A percentile compares a stretch with the other conserved stretches of the same genome.
phyloP scores from a whole-genome alignment of 192 early-diverging fungal species.

The Coemansia sp. region DNA sequence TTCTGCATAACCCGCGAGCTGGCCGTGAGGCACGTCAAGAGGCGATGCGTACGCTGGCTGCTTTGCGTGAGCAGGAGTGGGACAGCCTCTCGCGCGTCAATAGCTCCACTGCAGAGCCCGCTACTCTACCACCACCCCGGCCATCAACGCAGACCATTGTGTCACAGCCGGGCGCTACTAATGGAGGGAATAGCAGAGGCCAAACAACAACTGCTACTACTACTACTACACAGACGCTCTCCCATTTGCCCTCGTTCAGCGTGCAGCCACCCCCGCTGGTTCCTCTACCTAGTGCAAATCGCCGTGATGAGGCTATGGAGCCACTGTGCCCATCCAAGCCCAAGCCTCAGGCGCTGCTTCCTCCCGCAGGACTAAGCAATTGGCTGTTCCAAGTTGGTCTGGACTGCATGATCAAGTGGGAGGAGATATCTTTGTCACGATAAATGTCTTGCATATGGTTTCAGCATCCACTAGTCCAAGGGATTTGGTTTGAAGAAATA shows the following conservation, averaged over 20 bases:
- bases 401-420: slow-evolving; percentile 50
- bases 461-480: too few species aligned
- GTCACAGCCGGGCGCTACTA: neutral
- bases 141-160: slow-evolving; percentile 17
- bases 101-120: neutral
- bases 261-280: neutral
- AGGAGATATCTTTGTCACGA: slow-evolving; percentile 36
- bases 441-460: too few species aligned
- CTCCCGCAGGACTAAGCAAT: slow-evolving; percentile 38
- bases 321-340: slow-evolving; percentile 19
- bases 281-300: neutral
- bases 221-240: too few species aligned
- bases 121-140: slow-evolving; percentile 8
- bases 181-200: neutral
- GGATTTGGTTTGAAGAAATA: too few species aligned
- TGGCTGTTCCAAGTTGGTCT: slow-evolving; percentile 51
- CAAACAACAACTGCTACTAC: too few species aligned
- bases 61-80: slow-evolving; percentile 17
- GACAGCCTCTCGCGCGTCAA: neutral
- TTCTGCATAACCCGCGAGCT: slow-evolving; percentile 6
- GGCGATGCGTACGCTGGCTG: slow-evolving; percentile 8
- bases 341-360: neutral
- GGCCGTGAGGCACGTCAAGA: slow-evolving; percentile 13
- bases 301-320: slow-evolving; percentile 41
- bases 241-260: neutral